Evolutionary conservation across 2,329 filamentous ascomycete genomes (phyloP).

Genomic region (Fusarium sp.): DNA sequence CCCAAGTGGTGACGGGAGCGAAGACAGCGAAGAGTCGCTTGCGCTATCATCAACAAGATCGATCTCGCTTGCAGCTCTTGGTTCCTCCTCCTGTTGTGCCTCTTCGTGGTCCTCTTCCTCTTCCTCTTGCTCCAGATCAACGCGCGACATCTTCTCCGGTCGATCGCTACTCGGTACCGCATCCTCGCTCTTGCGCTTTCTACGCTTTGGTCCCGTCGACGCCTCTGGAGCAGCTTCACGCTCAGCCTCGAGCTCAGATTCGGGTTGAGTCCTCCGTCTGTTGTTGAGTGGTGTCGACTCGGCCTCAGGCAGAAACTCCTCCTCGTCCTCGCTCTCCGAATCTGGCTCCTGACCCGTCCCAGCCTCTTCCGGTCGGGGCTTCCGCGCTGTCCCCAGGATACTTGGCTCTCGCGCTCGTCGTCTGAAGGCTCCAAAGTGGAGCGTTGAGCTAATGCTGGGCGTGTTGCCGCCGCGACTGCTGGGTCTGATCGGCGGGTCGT

Average conservation of each 20-base stretch:
- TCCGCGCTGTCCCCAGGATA: conserved; percentile 68
- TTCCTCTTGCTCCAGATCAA: conserved; percentile 39
- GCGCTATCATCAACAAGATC: conserved; percentile 40
- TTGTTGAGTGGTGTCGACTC: conserved; percentile 74
- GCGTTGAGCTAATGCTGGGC: conserved; percentile 61
- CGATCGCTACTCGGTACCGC: conserved; percentile 53
- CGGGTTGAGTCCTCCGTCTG: conserved; percentile 53
- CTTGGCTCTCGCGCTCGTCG: conserved; percentile 70
- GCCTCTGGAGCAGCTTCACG: conserved; percentile 44
- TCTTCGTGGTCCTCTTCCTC: conserved; percentile 1
- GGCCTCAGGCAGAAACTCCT: conserved; percentile 71
- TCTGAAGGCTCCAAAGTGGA: conserved; percentile 70
- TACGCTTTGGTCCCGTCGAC: conserved; percentile 51
- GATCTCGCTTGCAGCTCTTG: conserved; percentile 7
- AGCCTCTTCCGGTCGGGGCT: conserved; percentile 51
- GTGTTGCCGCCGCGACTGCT: conserved; percentile 64
- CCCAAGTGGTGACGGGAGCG: conserved; percentile 52
- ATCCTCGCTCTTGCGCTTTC: conserved; percentile 70
- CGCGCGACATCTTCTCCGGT: conserved; percentile 52
- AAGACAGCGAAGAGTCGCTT: conserved; percentile 56
- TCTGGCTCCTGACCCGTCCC: conserved; percentile 49
- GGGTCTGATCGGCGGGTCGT: conserved; percentile 65
- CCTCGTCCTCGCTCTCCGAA: conserved; percentile 59
- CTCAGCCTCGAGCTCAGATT: conserved; percentile 32
- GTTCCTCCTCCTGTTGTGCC: conserved; percentile 18